Evolutionary conservation across 441 rosid genomes (phyloP).

Genomic region (Populus trichocarpa): DNA sequence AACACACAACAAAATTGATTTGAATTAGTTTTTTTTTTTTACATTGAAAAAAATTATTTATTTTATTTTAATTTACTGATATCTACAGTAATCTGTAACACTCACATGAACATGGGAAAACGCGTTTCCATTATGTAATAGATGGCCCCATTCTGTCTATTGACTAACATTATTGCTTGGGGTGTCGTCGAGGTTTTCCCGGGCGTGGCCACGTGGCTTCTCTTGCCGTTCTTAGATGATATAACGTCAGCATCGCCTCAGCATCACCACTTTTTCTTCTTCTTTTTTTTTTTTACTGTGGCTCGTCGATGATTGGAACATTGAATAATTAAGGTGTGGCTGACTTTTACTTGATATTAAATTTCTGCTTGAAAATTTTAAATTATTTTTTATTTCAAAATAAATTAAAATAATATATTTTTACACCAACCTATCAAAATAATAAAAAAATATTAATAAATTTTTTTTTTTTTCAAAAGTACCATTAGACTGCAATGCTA

Average conservation of each 20-base stretch:
- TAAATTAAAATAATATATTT: too few relatives aligned
- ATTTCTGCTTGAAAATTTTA: too few relatives aligned
- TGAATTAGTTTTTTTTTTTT: too few relatives aligned
- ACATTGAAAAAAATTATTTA: too few relatives aligned
- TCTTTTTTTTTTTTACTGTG: background rate
- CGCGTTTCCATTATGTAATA: constrained; percentile 15
- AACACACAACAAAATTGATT: too few relatives aligned
- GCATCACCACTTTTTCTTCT: background rate
- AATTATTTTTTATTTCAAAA: too few relatives aligned
- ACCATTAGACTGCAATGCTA: too few relatives aligned
- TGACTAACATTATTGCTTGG: constrained; percentile 6
- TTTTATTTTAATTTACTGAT: background rate
- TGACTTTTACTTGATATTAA: too few relatives aligned
- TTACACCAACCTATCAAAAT: too few relatives aligned
- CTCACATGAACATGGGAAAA: background rate
- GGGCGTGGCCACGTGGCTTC: constrained; percentile 28
- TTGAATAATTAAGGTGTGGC: too few relatives aligned
- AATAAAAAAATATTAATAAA: too few relatives aligned
- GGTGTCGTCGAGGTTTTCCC: background rate
- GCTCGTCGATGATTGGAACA: background rate
- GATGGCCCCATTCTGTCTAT: constrained; percentile 6
- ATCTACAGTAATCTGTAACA: background rate
- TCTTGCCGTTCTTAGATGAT: background rate
- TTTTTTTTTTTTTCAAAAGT: too few relatives aligned
- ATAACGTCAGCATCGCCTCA: constrained; percentile 2